These are phyloP conservation scores for Pseudognaphalium luteoalbum DNA, from an alignment of 129 eudicot genomes.

Conservation along the genomic window DNA sequence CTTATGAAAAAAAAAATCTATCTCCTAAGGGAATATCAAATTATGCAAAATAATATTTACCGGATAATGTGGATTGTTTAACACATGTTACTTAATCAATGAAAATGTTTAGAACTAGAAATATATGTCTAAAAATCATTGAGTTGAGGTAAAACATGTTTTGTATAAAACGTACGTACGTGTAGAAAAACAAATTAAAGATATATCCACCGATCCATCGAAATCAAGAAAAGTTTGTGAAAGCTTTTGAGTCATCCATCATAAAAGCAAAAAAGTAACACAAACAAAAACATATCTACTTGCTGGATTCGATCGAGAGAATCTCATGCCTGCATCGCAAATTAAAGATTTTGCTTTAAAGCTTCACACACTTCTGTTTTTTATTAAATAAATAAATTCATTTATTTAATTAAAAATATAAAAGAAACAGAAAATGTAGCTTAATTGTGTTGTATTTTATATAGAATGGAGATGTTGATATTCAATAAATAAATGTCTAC, in stretches of 20 bases:
- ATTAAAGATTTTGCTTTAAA: not conserved
- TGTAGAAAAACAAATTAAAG: no score
- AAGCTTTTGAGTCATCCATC: slow-evolving; percentile 32
- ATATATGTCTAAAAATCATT: not conserved
- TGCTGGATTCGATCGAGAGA: slow-evolving; percentile 8
- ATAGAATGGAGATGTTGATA: not conserved
- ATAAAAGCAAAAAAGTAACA: slow-evolving; percentile 1
- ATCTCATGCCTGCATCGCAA: slow-evolving; percentile 26
- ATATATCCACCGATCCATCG: not conserved
- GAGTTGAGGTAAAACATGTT: not conserved
- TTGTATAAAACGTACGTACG: not conserved
- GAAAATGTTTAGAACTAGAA: no score
- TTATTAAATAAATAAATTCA: not conserved
- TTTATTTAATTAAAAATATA: not conserved
- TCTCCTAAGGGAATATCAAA: no score
- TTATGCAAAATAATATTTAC: no score
- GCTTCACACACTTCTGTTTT: slow-evolving; percentile 5
- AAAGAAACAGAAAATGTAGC: not conserved
- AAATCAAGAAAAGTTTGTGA: not conserved
- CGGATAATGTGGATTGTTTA: no score
- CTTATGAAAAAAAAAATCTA: no score
- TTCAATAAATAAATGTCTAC: not conserved
- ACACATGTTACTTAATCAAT: no score
- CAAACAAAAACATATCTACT: slow-evolving; percentile 9
- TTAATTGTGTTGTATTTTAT: not conserved